Conservation (phyloP, 2,329 filamentous ascomycete genomes). For the Lachnellula occidentalis region DNA sequence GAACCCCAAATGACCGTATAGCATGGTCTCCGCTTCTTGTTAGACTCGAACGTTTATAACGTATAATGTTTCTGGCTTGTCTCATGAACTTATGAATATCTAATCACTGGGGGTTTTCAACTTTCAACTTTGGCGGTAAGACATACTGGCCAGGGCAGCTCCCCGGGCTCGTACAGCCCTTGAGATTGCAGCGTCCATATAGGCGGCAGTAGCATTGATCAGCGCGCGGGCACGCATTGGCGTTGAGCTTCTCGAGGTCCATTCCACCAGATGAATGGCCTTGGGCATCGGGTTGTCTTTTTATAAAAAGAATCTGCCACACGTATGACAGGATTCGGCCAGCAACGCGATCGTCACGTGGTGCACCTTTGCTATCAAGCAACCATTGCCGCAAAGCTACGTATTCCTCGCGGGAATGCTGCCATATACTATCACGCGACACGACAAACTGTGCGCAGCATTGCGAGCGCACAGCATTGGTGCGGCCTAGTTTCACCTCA, state of each 20-base stretch:
- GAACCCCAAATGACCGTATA: slow-evolving; percentile 16
- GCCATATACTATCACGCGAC: slow-evolving; percentile 40
- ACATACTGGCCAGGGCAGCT: slow-evolving; percentile 20
- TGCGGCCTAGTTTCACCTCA: slow-evolving; percentile 36
- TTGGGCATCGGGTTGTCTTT: background rate
- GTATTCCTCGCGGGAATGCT: slow-evolving; percentile 45
- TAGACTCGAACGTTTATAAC: too few relatives aligned
- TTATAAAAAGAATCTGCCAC: slow-evolving; percentile 44
- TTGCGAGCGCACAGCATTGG: slow-evolving; percentile 40
- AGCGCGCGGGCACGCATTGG: slow-evolving; percentile 18
- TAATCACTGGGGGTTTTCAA: slow-evolving; percentile 12
- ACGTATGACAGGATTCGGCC: slow-evolving; percentile 44
- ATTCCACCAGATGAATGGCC: background rate
- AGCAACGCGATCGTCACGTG: slow-evolving; percentile 37
- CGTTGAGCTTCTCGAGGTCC: slow-evolving; percentile 18
- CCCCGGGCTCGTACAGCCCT: slow-evolving; percentile 12
- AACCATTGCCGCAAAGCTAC: slow-evolving; percentile 49
- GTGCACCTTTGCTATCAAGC: slow-evolving; percentile 36
- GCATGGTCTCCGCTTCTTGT: too few relatives aligned
- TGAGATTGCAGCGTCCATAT: slow-evolving; percentile 21
- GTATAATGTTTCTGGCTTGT: background rate
- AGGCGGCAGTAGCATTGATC: slow-evolving; percentile 23
- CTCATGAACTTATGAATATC: background rate
- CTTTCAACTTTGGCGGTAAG: slow-evolving; percentile 15
- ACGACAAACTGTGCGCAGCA: slow-evolving; percentile 55